These are phyloP conservation scores for Sicyos edulis DNA, from an alignment of 306 rosid genomes.

Conservation along the genomic window DNA sequence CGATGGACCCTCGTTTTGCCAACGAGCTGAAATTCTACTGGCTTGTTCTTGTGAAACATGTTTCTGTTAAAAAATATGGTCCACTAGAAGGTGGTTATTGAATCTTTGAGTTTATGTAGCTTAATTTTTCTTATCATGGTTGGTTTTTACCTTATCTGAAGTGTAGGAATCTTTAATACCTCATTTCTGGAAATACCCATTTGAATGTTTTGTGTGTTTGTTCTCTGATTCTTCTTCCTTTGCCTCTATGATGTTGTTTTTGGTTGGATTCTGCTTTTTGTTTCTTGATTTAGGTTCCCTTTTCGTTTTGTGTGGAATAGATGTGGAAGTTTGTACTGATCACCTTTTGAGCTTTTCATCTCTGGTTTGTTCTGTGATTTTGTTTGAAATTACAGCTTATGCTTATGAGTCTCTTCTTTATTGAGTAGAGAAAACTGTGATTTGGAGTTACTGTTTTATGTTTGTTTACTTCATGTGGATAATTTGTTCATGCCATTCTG, in stretches of 20 bases:
- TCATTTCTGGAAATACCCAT: not conserved
- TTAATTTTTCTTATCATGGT: not conserved
- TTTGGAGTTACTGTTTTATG: not conserved
- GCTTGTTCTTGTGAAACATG: not conserved
- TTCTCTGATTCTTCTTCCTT: not conserved
- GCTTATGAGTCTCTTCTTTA: not conserved
- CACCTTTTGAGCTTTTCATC: constrained; percentile 12
- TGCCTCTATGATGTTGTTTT: not conserved
- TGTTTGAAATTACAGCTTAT: not conserved
- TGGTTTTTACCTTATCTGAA: not conserved
- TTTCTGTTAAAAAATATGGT: not conserved
- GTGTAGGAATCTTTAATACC: not conserved
- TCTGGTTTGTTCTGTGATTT: not conserved
- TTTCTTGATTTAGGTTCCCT: not conserved
- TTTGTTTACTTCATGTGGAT: not conserved
- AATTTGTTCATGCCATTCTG: not conserved
- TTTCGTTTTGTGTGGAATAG: not conserved
- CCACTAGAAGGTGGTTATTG: not conserved
- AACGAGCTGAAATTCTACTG: not conserved
- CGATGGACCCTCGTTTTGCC: constrained; percentile 5
- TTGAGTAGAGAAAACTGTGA: not conserved
- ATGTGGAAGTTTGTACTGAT: not conserved
- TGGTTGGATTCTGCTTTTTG: constrained; percentile 1
- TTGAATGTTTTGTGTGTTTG: not conserved
- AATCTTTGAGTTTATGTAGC: not conserved